Conservation (phyloP, 331 rosid genomes). For the Ulmus americana region DNA sequence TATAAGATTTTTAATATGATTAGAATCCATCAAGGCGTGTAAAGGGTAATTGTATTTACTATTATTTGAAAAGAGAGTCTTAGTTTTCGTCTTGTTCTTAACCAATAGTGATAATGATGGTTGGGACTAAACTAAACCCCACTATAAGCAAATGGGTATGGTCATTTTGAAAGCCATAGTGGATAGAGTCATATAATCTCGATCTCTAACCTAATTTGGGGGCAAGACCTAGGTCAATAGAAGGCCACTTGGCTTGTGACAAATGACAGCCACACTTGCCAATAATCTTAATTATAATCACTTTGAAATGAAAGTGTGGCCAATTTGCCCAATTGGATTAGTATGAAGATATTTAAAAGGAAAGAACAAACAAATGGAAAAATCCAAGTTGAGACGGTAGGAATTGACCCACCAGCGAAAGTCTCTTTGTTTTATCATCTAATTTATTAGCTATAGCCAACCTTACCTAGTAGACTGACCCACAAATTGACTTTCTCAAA, state of each 20-base stretch:
- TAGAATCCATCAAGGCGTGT: not conserved
- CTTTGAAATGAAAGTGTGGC: not conserved
- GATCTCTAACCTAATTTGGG: not conserved
- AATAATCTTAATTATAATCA: not conserved
- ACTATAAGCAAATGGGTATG: not conserved
- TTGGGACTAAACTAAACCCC: not conserved
- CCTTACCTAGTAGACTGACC: not conserved
- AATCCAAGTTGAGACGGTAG: not conserved
- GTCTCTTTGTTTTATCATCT: not conserved
- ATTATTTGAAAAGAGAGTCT: not conserved
- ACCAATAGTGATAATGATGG: not conserved
- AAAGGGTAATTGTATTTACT: not conserved
- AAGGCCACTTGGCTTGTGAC: conserved; percentile 7
- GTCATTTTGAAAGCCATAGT: conserved; percentile 2
- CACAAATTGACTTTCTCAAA: conserved; percentile 13
- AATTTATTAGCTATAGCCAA: not conserved
- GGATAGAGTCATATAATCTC: conserved; percentile 4
- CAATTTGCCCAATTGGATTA: conserved; percentile 11
- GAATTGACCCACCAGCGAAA: conserved; percentile 6
- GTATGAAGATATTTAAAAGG: not conserved
- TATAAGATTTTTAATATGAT: no score
- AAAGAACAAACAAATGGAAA: no score
- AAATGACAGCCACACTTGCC: conserved; percentile 4
- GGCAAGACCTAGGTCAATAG: not conserved
- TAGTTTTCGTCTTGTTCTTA: not conserved